Percentiles rank a stretch among this genome's conserved stretches.
These are phyloP conservation scores for Monosporozyma aerobia DNA, from an alignment of 805 yeast genomes.

Conservation along the genomic window DNA sequence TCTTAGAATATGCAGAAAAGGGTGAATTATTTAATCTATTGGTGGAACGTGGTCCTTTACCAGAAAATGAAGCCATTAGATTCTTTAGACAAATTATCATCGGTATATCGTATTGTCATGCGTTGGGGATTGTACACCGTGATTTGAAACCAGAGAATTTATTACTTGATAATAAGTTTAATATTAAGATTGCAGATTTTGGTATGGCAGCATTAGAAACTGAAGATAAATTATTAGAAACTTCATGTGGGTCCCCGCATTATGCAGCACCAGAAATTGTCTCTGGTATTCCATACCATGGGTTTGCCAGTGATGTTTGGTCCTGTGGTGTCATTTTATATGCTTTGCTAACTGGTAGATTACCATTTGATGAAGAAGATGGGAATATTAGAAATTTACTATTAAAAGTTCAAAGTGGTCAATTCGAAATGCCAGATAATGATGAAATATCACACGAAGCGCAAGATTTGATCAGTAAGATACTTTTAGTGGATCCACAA, in stretches of 20 bases:
- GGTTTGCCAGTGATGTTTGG: slow-evolving; percentile 97
- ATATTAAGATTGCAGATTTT: slow-evolving; percentile 94
- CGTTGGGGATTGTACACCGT: slow-evolving; percentile 79
- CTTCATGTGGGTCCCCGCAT: slow-evolving; percentile 97
- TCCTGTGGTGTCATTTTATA: slow-evolving; percentile 93
- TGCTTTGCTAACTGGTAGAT: slow-evolving; percentile 87
- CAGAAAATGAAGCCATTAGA: slow-evolving; percentile 80
- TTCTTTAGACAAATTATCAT: slow-evolving; percentile 81
- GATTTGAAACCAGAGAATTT: slow-evolving; percentile 79
- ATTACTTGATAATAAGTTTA: slow-evolving; percentile 68
- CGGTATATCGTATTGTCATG: slow-evolving; percentile 79
- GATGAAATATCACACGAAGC: slow-evolving; percentile 75
- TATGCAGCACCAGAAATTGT: slow-evolving; percentile 98
- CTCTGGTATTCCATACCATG: slow-evolving; percentile 89
- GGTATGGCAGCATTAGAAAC: slow-evolving; percentile 98
- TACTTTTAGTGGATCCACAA: slow-evolving; percentile 75
- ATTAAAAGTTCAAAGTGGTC: slow-evolving; percentile 85
- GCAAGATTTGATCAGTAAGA: slow-evolving; percentile 68
- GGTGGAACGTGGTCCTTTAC: slow-evolving; percentile 79
- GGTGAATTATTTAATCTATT: slow-evolving; percentile 92
- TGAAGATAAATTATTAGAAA: slow-evolving; percentile 71
- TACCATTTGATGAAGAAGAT: slow-evolving; percentile 82
- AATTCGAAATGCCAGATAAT: slow-evolving; percentile 71
- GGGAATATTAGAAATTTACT: slow-evolving; percentile 83
- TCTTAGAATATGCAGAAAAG: slow-evolving; percentile 92